A percentile compares a stretch with the other conserved stretches of the same genome.
Evolutionary conservation across 2,329 filamentous ascomycete genomes (phyloP).

Genomic region (Uncinocarpus reesii): DNA sequence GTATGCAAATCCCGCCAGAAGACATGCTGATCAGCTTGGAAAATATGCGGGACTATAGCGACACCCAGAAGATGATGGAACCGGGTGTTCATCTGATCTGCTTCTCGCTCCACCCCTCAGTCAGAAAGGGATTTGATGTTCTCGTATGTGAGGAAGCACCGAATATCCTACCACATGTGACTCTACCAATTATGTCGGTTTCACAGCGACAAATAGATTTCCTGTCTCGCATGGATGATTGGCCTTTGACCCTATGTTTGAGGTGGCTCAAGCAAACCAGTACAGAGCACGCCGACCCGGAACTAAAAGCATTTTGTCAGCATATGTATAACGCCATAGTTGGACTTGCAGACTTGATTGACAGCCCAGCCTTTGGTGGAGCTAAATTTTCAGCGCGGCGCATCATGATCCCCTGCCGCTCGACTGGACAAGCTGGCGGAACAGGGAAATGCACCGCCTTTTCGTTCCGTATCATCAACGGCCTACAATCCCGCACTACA

Average conservation of each 20-base stretch:
- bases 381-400: slow-evolving; percentile 32
- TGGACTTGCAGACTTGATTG: slow-evolving; percentile 32
- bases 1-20: slow-evolving; percentile 59
- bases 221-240: slow-evolving; percentile 35
- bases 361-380: slow-evolving; percentile 35
- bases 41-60: slow-evolving; percentile 51
- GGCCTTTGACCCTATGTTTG: slow-evolving; percentile 29
- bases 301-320: slow-evolving; percentile 34
- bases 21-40: slow-evolving; percentile 53
- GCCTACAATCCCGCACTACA: slow-evolving; percentile 47
- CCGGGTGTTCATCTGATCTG: slow-evolving; percentile 36
- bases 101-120: slow-evolving; percentile 38
- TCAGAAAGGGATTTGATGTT: slow-evolving; percentile 53
- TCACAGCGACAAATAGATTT: slow-evolving; percentile 48
- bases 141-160: slow-evolving; percentile 48
- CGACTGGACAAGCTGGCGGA: slow-evolving; percentile 18
- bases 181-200: slow-evolving; percentile 45
- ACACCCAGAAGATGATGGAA: slow-evolving; percentile 19
- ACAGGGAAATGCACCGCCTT: slow-evolving; percentile 37
- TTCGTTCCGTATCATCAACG: slow-evolving; percentile 53
- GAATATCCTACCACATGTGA: slow-evolving; percentile 52
- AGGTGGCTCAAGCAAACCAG: slow-evolving; percentile 27
- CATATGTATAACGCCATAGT: slow-evolving; percentile 37
- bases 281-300: slow-evolving; percentile 18
- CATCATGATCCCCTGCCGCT: slow-evolving; percentile 30